phyloP scores from a whole-genome alignment of 257 asterid species.

The Solanum arcanum region DNA sequence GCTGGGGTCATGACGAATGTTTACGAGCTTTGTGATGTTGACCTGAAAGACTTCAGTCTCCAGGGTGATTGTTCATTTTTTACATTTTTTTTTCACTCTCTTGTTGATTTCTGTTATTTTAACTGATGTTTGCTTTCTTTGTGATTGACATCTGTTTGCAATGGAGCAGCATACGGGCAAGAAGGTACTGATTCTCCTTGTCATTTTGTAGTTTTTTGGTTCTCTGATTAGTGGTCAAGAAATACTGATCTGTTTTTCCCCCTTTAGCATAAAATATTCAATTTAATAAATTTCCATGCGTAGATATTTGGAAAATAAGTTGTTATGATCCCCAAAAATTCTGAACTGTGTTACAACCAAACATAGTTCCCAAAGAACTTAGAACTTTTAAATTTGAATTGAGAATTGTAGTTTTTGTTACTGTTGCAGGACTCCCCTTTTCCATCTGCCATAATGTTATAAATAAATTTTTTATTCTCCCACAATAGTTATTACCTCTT shows the following conservation, averaged over 20 bases:
- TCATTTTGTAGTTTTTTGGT: not conserved
- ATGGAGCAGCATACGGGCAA: slow-evolving; percentile 55
- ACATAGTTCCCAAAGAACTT: not conserved
- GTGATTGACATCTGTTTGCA: slow-evolving; percentile 8
- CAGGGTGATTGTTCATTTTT: slow-evolving; percentile 45
- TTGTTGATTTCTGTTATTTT: slow-evolving; percentile 2
- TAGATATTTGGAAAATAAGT: not conserved
- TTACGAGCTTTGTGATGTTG: slow-evolving; percentile 90
- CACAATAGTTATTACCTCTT: not conserved
- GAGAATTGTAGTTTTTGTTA: not conserved
- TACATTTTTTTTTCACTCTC: not conserved
- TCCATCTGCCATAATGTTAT: not conserved
- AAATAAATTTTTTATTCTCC: not conserved
- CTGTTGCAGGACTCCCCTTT: not conserved
- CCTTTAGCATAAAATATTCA: not conserved
- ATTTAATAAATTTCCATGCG: not conserved
- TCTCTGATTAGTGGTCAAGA: not conserved
- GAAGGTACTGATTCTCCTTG: slow-evolving; percentile 44
- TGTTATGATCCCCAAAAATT: not conserved
- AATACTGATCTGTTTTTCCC: not conserved
- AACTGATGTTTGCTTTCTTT: slow-evolving; percentile 5
- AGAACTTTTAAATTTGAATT: not conserved
- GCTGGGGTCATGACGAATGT: slow-evolving; percentile 84
- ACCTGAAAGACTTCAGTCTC: slow-evolving; percentile 91
- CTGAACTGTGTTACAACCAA: not conserved